Evolutionary conservation across 805 yeast genomes (phyloP), one percentile per base, ranked within the genome.

Genomic region (Wickerhamiella dianesei): DNA sequence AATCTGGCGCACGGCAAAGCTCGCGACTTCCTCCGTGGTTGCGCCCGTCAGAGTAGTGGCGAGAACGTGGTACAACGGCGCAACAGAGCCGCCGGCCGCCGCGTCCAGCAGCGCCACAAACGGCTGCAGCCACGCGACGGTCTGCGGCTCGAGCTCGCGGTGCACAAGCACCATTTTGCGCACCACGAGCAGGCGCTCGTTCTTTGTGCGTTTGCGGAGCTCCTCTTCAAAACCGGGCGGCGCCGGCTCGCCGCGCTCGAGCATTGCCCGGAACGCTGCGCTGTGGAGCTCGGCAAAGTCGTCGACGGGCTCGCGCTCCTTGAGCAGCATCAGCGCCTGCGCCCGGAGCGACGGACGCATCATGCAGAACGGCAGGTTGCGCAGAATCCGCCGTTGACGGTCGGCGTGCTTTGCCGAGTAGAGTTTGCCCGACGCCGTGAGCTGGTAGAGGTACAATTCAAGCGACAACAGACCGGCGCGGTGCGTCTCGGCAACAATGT

Each of bases 351-450:
- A 41, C 2, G 53, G 49, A 6, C 50, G 40, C 47, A 59, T 44
- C 21, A 25, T 32, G 12, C 45, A 42, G 12, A 61, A 42, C 3
- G 67, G 66, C 22, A 66, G 46, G 43, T 61, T 59, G 13, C 45
- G 37, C 75, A 95, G 40, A 71, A 71, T 49, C 57, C 63, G 57
- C 69, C 56, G 70, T 44, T 79, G 80, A 21, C 69, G 17, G 8
- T 48, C 43, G 13, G 32, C 19, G 3, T 76, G 74, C 5, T 75
- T 70, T 2, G 69, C 64, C 12, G 77, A 62, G 61, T 82, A 85
- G 41, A 88, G 75, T 0, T 86, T 69, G 3, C 96, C 98, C 0
- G 92, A 79, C 8, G 96, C 85, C 41, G 89, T 87, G 35, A 88
- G 66, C 54, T 79, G 76, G 56, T 96, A 68, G 48, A 88, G 69